A percentile compares a stretch with the other conserved stretches of the same genome.
Conservation (phyloP, 495 filamentous ascomycete genomes). For the Hapsidospora chrysogenum region DNA sequence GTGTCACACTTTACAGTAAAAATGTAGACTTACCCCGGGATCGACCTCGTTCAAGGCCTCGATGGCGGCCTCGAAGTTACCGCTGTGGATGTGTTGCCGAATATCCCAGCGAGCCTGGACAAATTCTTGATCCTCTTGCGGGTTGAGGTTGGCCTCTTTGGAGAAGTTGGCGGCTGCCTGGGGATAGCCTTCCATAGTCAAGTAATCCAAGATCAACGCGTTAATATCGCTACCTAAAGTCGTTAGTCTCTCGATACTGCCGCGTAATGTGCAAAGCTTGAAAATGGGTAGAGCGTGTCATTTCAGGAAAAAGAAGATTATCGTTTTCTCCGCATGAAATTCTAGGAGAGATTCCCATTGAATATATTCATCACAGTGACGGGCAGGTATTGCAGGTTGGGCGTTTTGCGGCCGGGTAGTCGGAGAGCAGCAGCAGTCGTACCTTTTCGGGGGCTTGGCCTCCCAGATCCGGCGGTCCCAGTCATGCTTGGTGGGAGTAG, state of each 20-base stretch:
- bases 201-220: slow-evolving; percentile 87
- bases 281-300: slow-evolving; percentile 4
- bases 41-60: slow-evolving; percentile 78
- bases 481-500: slow-evolving; percentile 47
- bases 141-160: slow-evolving; percentile 74
- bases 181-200: slow-evolving; percentile 92
- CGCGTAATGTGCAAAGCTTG: slow-evolving; percentile 3
- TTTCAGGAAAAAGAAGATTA: slow-evolving; percentile 48
- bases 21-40: slow-evolving; percentile 55
- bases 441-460: slow-evolving; percentile 81
- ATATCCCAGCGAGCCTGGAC: slow-evolving; percentile 69
- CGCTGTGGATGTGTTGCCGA: slow-evolving; percentile 61
- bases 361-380: slow-evolving; percentile 88
- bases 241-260: slow-evolving; percentile 14
- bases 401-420: slow-evolving; percentile 2
- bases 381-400: slow-evolving; percentile 29
- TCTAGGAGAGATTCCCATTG: slow-evolving; percentile 99
- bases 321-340: slow-evolving; percentile 69
- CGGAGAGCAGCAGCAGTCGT: slow-evolving; percentile 22
- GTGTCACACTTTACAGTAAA: slow-evolving; percentile 3
- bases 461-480: slow-evolving; percentile 77
- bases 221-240: slow-evolving; percentile 95
- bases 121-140: slow-evolving; percentile 47
- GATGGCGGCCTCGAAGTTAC: slow-evolving; percentile 72
- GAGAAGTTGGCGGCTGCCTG: slow-evolving; percentile 86